A percentile compares a stretch with the other conserved stretches of the same genome.
Conservation (phyloP, 75 land plant species). For the Sequoiadendron giganteum region DNA sequence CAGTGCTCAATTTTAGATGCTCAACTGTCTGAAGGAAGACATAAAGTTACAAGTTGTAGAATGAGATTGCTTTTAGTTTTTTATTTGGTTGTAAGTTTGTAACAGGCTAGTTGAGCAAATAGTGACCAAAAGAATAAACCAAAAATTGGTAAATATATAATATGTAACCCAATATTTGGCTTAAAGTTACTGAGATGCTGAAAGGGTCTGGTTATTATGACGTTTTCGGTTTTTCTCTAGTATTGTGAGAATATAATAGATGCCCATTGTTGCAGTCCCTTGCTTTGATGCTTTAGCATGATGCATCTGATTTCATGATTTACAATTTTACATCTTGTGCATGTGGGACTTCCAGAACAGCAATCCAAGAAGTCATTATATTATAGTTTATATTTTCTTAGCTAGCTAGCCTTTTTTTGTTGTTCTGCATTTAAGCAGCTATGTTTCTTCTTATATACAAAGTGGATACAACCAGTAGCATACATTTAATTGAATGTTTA, state of each 20-base stretch:
- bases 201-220: neutral
- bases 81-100: too few species aligned
- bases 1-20: too few species aligned
- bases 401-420: neutral
- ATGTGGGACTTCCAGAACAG: neutral
- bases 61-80: too few species aligned
- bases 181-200: neutral
- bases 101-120: too few species aligned
- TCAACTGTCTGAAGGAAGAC: too few species aligned
- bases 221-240: neutral
- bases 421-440: neutral
- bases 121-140: too few species aligned
- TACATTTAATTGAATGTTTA: neutral
- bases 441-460: neutral
- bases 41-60: too few species aligned
- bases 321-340: too few species aligned
- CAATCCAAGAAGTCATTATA: neutral
- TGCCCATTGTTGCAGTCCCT: neutral
- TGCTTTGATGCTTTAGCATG: neutral
- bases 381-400: neutral
- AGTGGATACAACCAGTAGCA: neutral
- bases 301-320: neutral
- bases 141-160: too few species aligned
- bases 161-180: neutral
- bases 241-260: neutral